Conservation (phyloP, 768 basidiomycete species). For the Tulasnella sp. region DNA sequence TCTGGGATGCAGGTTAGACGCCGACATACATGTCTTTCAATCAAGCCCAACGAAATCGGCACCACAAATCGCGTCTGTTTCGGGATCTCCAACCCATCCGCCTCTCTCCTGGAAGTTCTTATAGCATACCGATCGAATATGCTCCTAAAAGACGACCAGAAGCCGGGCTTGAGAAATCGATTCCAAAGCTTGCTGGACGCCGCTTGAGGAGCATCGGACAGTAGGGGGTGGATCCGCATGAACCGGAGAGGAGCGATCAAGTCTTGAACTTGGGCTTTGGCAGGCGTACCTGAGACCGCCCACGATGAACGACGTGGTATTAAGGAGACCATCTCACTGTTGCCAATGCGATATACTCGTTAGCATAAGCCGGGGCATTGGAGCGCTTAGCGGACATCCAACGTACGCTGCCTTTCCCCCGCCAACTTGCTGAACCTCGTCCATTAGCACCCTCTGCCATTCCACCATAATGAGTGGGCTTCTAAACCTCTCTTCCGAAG, state of each 20-base stretch:
- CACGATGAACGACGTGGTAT: constrained; percentile 80
- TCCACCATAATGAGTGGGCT: constrained; percentile 81
- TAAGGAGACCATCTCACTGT: constrained; percentile 84
- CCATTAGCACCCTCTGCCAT: constrained; percentile 87
- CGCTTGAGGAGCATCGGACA: constrained; percentile 43
- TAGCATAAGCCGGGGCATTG: constrained; percentile 5
- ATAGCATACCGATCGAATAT: constrained; percentile 70
- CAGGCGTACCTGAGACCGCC: constrained; percentile 90
- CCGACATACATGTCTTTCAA: constrained; percentile 67
- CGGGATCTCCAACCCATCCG: constrained; percentile 78
- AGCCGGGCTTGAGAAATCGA: constrained; percentile 57
- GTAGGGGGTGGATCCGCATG: constrained; percentile 71
- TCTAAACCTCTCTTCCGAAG: constrained; percentile 51
- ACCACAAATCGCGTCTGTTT: constrained; percentile 76
- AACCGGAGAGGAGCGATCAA: constrained; percentile 75
- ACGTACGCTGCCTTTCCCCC: constrained; percentile 73
- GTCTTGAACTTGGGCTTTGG: constrained; percentile 68
- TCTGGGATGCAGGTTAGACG: background rate
- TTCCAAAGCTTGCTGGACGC: constrained; percentile 57
- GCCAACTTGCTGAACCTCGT: constrained; percentile 90
- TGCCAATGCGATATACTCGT: background rate
- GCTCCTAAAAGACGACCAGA: constrained; percentile 56
- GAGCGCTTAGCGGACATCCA: no score
- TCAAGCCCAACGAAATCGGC: constrained; percentile 66
- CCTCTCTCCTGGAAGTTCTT: constrained; percentile 70